Base-by-base conservation (phyloP, 768 basidiomycete species). In the Lentinula boryana region DNA sequence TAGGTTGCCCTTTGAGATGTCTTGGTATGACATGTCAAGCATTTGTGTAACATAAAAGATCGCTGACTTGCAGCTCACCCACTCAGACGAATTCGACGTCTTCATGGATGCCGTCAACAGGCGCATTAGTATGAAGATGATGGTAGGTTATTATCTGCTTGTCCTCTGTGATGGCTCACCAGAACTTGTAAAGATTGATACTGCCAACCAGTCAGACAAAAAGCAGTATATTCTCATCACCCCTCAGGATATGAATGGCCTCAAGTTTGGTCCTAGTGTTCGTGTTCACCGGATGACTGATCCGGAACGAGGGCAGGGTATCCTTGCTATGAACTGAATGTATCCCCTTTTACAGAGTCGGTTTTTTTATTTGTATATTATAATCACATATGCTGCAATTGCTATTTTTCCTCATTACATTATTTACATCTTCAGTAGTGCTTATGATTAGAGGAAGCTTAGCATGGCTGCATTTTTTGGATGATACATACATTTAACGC, bases 91-190 rank as follows among this genome's bases (percentile, higher is more conserved):
- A 71, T 99, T 97, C 69, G 96, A 98, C 67, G 96, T 98, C 10
- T 98, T 96, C 78, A 94, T 98, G 92, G 93, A 95, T 69, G 91
- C 91, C 23, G 87, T 93, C 61, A 93, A 93, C 71, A 85, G 97
- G 18, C 86, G 88, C 51, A 89, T 96, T 68, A 91, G 91, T 62
- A 97, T 96, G 88, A 91, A 86, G 73, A 94, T 96, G 91, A 90
- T 98, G 85, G 91, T 93, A 60, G 16, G 84, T 69, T n/a, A 38
- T 33, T 38, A 40, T 36, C 54, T 12, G 51, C 23, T 44, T 41
- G 57, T 55, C 15, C 27, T 15, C 23, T 58, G 15, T 43, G 18
- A 12, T 9, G 23, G 32, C 55, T 44, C 49, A 65, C 32, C 66
- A 46, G 16, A 33, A 32, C 53, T 65, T 15, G 0, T 60, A 13